phyloP scores from a whole-genome alignment of 108 stramenopile genomes.

The Mediolabrus comicus region DNA sequence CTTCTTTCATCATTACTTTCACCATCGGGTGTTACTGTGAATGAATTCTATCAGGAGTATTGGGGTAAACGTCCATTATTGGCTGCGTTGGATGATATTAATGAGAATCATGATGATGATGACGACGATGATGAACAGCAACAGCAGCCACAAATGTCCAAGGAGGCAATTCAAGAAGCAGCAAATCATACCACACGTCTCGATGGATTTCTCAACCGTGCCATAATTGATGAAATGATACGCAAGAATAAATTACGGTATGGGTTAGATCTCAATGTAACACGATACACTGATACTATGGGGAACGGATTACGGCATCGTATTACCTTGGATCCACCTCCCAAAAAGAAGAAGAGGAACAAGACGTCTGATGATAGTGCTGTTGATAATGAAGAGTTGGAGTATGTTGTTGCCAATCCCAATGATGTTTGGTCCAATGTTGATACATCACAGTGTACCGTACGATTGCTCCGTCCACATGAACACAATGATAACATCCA shows the following conservation, averaged over 20 bases:
- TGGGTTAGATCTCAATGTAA: slow-evolving; percentile 92
- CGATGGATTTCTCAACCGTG: slow-evolving; percentile 64
- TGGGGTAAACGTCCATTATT: slow-evolving; percentile 88
- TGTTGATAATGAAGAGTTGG: slow-evolving; percentile 31
- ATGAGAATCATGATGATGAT: slow-evolving; percentile 6
- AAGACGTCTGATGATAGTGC: slow-evolving; percentile 1
- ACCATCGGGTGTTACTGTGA: slow-evolving; percentile 47
- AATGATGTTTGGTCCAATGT: slow-evolving; percentile 82
- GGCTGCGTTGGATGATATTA: slow-evolving; percentile 30
- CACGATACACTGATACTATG: slow-evolving; percentile 71
- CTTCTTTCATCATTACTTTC: slow-evolving; percentile 65
- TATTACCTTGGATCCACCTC: slow-evolving; percentile 68
- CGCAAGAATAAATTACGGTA: slow-evolving; percentile 65
- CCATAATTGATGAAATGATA: slow-evolving; percentile 56
- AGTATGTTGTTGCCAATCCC: slow-evolving; percentile 61
- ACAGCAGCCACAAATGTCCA: not conserved
- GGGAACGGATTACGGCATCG: slow-evolving; percentile 78
- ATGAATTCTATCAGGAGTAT: slow-evolving; percentile 75
- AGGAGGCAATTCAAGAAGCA: not conserved
- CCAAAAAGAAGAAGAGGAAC: slow-evolving; percentile 18
- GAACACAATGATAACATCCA: slow-evolving; percentile 80
- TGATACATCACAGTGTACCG: slow-evolving; percentile 75
- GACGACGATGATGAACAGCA: too few relatives aligned
- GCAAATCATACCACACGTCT: slow-evolving; percentile 35
- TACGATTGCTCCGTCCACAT: slow-evolving; percentile 94